A percentile compares a stretch with the other conserved stretches of the same genome.
Evolutionary conservation across 805 yeast species (phyloP).

Genomic region (Kregervanrija pseudodelftensis): DNA sequence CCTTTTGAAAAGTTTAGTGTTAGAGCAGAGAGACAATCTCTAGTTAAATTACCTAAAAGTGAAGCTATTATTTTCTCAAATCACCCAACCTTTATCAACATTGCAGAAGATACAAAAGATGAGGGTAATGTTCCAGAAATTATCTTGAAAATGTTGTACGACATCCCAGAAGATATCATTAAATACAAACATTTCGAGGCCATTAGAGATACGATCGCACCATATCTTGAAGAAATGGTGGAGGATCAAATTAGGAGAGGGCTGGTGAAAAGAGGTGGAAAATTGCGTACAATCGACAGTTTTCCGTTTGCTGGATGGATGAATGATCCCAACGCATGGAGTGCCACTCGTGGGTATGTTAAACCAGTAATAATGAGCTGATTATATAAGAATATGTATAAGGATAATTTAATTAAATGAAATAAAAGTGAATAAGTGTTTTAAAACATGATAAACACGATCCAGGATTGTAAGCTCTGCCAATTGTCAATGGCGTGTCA

Average conservation of each 20-base stretch:
- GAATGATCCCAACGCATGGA: too few species aligned
- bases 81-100: slow-evolving; percentile 30
- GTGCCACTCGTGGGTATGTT: too few species aligned
- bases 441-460: too few species aligned
- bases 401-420: too few species aligned
- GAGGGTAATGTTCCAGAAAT: slow-evolving; percentile 43
- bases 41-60: slow-evolving; percentile 39
- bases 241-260: slow-evolving; percentile 34
- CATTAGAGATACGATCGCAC: slow-evolving; percentile 35
- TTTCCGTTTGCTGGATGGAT: slow-evolving; percentile 16
- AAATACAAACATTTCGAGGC: slow-evolving; percentile 38
- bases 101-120: slow-evolving; percentile 35
- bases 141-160: slow-evolving; percentile 34
- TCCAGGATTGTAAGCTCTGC: too few species aligned
- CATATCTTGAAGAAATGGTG: slow-evolving; percentile 34
- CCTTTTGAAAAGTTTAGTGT: slow-evolving; percentile 35
- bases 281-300: slow-evolving; percentile 13
- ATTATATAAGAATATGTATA: too few species aligned
- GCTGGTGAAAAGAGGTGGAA: slow-evolving; percentile 27
- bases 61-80: slow-evolving; percentile 19
- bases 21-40: slow-evolving; percentile 41
- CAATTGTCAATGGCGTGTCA: too few species aligned
- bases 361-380: too few species aligned
- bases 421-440: too few species aligned
- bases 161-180: slow-evolving; percentile 39